Evolutionary conservation across 371 early-diverging fungal species (phyloP), one percentile per base, ranked within the genome.

Genomic region (Rhizopus stolonifer): DNA sequence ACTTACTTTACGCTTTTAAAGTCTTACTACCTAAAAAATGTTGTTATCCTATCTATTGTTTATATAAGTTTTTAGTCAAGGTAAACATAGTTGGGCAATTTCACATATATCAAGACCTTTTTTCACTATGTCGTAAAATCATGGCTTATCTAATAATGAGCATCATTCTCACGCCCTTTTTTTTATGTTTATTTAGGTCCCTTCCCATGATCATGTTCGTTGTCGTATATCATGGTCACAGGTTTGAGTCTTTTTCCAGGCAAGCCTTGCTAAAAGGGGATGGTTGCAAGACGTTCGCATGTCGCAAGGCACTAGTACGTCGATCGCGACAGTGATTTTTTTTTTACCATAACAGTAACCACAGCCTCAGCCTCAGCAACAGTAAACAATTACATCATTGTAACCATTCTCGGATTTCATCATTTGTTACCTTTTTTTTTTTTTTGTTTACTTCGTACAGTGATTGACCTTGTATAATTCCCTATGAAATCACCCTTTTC

Each of bases 181-280:
- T 38, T 43, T 43, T 43, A 43, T 43, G 43, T 43, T 43, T 43
- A 43, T 43, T 13, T 43, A 43, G 43, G 43, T 43, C 43, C 19
- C 43, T 43, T 43, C 43, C 43, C 21, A 43, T 43, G 43, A 43
- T 43, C 43, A 43, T 18, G 43, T 43, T 43, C 43, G 43, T 43
- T 22, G 43, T 43, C 22, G 43, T 43, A 43, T 43, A 43, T 43
- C 43, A 29, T 46, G 47, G 29, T 17, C 47, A 47, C 47, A 47
- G 33, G 47, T 47, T 31, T 31, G 47, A 47, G 47, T 47, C 47
- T 18, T 47, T 47, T 47, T 47, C 47, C 47, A 47, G 31, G 32
- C 15, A 47, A 47, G 47, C 33, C 29, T 47, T 47, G 47, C 47
- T 47, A 31, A 31, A 29, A 47, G 47, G 47, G 47, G 32, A 47